Evolutionary conservation across 768 basidiomycete genomes (phyloP).

Genomic region (Podaxis pistillaris): DNA sequence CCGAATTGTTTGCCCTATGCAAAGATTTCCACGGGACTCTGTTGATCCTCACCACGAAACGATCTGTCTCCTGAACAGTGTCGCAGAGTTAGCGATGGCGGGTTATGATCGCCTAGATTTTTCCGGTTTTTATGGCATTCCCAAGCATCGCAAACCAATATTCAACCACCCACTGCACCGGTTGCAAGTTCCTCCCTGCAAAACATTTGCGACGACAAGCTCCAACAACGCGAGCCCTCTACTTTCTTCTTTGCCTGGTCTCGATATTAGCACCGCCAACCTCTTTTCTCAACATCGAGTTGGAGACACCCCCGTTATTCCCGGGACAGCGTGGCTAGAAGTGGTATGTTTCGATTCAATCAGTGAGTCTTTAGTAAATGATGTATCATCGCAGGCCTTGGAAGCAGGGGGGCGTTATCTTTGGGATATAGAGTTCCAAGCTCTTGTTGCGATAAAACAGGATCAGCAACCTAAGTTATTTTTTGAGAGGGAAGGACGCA

Average conservation of each 20-base stretch:
- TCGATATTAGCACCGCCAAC: background rate
- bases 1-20: slow-evolving; percentile 2
- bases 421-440: slow-evolving; percentile 1
- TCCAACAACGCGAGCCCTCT: background rate
- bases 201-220: background rate
- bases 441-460: background rate
- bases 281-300: slow-evolving; percentile 9
- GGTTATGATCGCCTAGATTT: slow-evolving; percentile 34
- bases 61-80: background rate
- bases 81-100: slow-evolving; percentile 27
- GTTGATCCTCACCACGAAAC: background rate
- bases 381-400: background rate
- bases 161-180: slow-evolving; percentile 3
- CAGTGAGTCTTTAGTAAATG: background rate
- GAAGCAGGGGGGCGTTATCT: slow-evolving; percentile 2
- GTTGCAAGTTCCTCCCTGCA: background rate
- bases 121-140: slow-evolving; percentile 12
- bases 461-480: background rate
- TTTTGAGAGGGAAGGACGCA: slow-evolving; percentile 1
- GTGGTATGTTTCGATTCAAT: background rate
- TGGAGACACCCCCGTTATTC: background rate
- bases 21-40: background rate
- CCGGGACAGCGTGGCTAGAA: slow-evolving; percentile 2
- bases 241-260: background rate
- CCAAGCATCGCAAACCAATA: background rate